A percentile compares a stretch with the other conserved stretches of the same genome.
Conservation (phyloP, 352 stramenopile species). For the Bremia lactucae region DNA sequence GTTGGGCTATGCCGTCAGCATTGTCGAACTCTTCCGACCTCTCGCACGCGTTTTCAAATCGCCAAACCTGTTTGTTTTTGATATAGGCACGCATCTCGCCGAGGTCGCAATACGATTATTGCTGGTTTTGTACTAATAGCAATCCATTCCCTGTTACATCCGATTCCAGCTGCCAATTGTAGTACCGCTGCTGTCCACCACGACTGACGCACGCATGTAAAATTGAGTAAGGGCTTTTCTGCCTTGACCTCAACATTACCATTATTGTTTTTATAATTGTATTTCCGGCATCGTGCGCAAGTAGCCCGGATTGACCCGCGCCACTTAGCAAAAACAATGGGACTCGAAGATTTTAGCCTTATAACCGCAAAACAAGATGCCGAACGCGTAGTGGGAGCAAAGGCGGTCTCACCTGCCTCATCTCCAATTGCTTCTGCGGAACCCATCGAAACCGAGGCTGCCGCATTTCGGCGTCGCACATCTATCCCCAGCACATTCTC, state of each 20-base stretch:
- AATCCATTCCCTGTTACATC: not conserved
- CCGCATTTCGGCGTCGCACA: conserved; percentile 32
- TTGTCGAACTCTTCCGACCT: conserved; percentile 7
- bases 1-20: not conserved
- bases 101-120: not conserved
- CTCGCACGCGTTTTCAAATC: conserved; percentile 23
- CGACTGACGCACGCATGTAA: conserved; percentile 12
- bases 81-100: conserved; percentile 1
- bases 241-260: conserved; percentile 8
- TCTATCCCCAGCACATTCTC: conserved; percentile 59
- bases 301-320: conserved; percentile 1
- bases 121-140: not conserved
- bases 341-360: conserved; percentile 18
- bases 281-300: conserved; percentile 10
- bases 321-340: conserved; percentile 10
- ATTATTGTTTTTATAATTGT: conserved; percentile 5
- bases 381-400: conserved; percentile 12
- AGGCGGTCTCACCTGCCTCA: conserved; percentile 2
- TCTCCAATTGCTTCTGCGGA: not conserved
- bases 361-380: not conserved
- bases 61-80: conserved; percentile 7
- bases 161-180: not conserved
- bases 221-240: conserved; percentile 10
- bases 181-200: conserved; percentile 8
- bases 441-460: conserved; percentile 18